Conservation (phyloP, 2,329 filamentous ascomycete species). For the Sclerotinia glacialis region DNA sequence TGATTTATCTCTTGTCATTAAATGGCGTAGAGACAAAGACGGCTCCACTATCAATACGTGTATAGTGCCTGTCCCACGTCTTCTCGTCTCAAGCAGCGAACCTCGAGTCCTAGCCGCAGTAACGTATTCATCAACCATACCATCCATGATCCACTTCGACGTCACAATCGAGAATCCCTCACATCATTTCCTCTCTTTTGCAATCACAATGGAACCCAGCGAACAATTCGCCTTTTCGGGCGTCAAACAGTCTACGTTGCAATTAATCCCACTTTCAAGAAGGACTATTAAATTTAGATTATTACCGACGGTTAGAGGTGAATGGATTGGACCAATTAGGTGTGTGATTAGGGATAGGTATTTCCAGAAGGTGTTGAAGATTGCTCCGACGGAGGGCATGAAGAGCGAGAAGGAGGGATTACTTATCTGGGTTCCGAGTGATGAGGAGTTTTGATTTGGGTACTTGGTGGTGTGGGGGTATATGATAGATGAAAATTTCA, state of each 20-base stretch:
- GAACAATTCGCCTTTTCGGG: conserved; percentile 93
- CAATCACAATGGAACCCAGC: conserved; percentile 84
- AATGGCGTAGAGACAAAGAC: conserved; percentile 63
- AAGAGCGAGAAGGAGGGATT: conserved; percentile 62
- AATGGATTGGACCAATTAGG: conserved; percentile 66
- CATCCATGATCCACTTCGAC: conserved; percentile 46
- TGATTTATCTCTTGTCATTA: conserved; percentile 71
- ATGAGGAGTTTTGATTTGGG: conserved; percentile 21
- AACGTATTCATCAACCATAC: conserved; percentile 43
- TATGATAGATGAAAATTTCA: background rate
- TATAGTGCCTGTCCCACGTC: conserved; percentile 71
- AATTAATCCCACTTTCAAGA: conserved; percentile 78
- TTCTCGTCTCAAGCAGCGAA: conserved; percentile 77
- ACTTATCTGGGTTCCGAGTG: conserved; percentile 58
- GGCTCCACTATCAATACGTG: conserved; percentile 54
- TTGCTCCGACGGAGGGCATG: conserved; percentile 75
- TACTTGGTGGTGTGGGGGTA: background rate
- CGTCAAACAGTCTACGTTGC: conserved; percentile 73
- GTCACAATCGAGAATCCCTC: conserved; percentile 91
- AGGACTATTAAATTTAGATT: conserved; percentile 71
- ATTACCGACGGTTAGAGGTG: conserved; percentile 61
- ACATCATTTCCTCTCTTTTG: conserved; percentile 91
- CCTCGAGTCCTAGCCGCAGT: conserved; percentile 70
- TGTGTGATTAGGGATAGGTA: conserved; percentile 83
- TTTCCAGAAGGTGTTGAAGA: conserved; percentile 84